Base-by-base conservation (phyloP, 2,329 filamentous ascomycete genomes). In the Dichotomopilus funicola region DNA sequence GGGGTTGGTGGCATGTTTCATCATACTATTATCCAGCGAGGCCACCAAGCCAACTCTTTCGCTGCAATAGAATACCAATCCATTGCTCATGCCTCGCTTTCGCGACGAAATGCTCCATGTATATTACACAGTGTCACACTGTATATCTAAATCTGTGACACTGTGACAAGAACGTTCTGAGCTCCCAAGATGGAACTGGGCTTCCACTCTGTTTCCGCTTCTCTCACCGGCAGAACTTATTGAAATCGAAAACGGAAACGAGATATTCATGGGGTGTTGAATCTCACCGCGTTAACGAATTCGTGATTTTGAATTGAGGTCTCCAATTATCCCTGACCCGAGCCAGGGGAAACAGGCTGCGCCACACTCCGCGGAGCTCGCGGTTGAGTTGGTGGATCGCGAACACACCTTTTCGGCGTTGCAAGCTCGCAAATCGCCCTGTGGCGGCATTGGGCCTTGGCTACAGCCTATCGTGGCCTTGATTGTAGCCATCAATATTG, bases 281-380 rank as follows among this genome's bases (percentile, higher is more conserved):
- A 27, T 27, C 19, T 27, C 19, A 27, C 19, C 19, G 19, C 19
- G 19, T 27, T 27, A 27, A 27, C 19, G 19, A 27, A 27, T 27
- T 27, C 19, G 19, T 38, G 40, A 41, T 37, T 12, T 35, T 10
- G 4, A 33, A 33, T n/a, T 48, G 54, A 57, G 51, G 55, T 34
- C 55, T 54, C 56, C 56, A 54, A 55, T 27, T 12, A 33, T 49
- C 47, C 51, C 38, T n/a, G 37, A 33, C 7, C 19, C 37, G 48
- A 37, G 6, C 44, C 52, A 58, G 53, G 56, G 53, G 50, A 47
- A 50, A 44, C 44, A 38, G 34, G 33, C 57, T 59, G 57, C 57
- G 57, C 57, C 57, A 59, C 57, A 44, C 38, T 43, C 50, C 10
- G 42, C 9, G 13, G 40, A 6, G 46, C 46, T 44, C 49, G 46